phyloP scores from a whole-genome alignment of 805 yeast genomes.

The Wickerhamiella vanderwaltii region DNA sequence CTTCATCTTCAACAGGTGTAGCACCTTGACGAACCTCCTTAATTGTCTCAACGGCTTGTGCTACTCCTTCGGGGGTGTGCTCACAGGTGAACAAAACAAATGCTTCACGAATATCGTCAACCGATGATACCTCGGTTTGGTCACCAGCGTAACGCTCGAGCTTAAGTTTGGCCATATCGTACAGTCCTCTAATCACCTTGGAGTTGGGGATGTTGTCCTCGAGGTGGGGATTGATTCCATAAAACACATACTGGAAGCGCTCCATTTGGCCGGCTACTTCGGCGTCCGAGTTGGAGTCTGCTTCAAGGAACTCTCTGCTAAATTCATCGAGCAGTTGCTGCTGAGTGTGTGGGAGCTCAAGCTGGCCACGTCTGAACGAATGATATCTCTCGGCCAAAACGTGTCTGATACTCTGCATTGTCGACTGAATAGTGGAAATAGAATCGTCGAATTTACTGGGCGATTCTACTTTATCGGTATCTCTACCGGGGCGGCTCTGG shows the following conservation, averaged over 20 bases:
- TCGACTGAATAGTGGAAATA: conserved; percentile 38
- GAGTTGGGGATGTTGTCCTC: conserved; percentile 48
- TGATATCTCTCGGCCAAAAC: conserved; percentile 78
- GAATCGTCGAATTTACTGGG: conserved; percentile 24
- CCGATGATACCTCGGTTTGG: conserved; percentile 20
- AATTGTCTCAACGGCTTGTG: conserved; percentile 33
- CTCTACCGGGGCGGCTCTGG: conserved; percentile 20
- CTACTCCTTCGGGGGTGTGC: conserved; percentile 31
- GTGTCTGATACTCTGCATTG: conserved; percentile 74
- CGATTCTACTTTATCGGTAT: conserved; percentile 14
- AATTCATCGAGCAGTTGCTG: conserved; percentile 44
- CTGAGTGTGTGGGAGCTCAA: conserved; percentile 31
- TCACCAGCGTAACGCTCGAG: conserved; percentile 37
- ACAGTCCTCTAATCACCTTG: conserved; percentile 53
- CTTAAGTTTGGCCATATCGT: conserved; percentile 58
- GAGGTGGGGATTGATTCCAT: conserved; percentile 67
- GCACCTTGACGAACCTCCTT: conserved; percentile 34
- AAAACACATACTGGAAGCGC: conserved; percentile 70
- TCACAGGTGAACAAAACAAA: conserved; percentile 38
- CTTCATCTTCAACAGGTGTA: conserved; percentile 21
- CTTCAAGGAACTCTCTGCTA: conserved; percentile 42
- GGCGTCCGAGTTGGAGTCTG: conserved; percentile 41
- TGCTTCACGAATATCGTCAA: conserved; percentile 34
- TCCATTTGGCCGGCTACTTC: conserved; percentile 57
- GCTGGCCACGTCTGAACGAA: conserved; percentile 47